A percentile compares a stretch with the other conserved stretches of the same genome.
phyloP scores from a whole-genome alignment of 176 grass and related monocot species.

The Bonia amplexicaulis region DNA sequence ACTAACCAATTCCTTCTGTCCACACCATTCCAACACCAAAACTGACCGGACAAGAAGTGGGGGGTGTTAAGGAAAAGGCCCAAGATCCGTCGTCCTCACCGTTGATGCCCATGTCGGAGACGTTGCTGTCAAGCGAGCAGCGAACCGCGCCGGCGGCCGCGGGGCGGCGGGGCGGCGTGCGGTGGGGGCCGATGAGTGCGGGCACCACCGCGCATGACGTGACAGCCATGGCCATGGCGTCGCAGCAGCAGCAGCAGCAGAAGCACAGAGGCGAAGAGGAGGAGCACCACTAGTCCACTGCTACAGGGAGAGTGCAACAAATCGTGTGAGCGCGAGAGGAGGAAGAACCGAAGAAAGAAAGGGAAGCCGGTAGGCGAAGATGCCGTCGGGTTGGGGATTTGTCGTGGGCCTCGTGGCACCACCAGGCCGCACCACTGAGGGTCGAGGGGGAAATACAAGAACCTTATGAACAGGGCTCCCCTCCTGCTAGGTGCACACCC shows the following conservation, averaged over 20 bases:
- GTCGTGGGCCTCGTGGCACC: constrained; percentile 34
- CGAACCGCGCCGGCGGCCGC: constrained; percentile 16
- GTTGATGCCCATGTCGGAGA: constrained; percentile 86
- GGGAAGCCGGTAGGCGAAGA: constrained; percentile 5
- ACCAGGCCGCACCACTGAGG: not conserved
- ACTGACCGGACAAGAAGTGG: not conserved
- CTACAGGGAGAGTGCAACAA: not conserved
- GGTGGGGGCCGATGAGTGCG: constrained; percentile 17
- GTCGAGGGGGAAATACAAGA: not conserved
- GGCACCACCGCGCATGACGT: constrained; percentile 44
- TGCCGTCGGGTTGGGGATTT: constrained; percentile 36
- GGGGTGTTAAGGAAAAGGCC: not conserved
- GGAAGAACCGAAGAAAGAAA: not conserved
- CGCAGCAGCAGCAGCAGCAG: not conserved
- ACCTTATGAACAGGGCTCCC: not conserved
- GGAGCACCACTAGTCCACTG: not conserved
- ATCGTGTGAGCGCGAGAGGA: constrained; percentile 24
- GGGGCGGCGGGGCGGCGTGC: not conserved
- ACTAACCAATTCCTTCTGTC: not conserved
- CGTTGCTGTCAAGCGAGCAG: constrained; percentile 76
- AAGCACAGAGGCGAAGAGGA: not conserved
- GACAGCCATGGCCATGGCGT: constrained; percentile 62
- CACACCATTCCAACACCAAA: not conserved
- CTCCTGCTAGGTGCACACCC: not conserved
- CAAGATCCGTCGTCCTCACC: constrained; percentile 38